phyloP scores from a whole-genome alignment of 2,329 filamentous ascomycete genomes.

The Xylaria hypoxylon region DNA sequence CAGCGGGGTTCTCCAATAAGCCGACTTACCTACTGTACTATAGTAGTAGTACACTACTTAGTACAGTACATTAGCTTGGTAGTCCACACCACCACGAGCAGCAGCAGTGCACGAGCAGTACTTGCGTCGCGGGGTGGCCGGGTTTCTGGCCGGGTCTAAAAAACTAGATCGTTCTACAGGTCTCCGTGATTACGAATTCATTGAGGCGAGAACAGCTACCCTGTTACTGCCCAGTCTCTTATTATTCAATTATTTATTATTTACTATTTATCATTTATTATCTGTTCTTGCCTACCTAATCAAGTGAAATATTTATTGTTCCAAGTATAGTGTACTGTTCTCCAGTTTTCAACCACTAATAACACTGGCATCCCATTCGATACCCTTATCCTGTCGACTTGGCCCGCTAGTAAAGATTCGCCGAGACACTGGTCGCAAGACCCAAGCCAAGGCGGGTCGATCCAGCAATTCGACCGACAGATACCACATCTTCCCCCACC shows the following conservation, averaged over 20 bases:
- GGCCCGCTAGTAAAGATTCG: constrained; percentile 9
- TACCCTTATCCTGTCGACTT: constrained; percentile 4
- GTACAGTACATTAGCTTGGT: too few relatives aligned
- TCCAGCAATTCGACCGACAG: constrained; percentile 9
- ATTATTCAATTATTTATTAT: constrained; percentile 8
- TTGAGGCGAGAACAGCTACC: constrained; percentile 4
- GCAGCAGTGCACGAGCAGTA: neutral
- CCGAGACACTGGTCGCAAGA: constrained; percentile 29
- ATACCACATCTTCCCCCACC: constrained; percentile 5
- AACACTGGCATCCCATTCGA: constrained; percentile 5
- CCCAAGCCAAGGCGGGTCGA: constrained; percentile 15
- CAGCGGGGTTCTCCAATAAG: constrained; percentile 18
- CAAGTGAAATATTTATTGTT: neutral
- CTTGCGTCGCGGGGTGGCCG: constrained; percentile 33
- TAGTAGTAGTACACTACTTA: too few relatives aligned
- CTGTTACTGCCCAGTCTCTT: neutral
- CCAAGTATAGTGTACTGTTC: neutral
- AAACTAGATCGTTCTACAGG: constrained; percentile 23
- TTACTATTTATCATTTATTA: neutral
- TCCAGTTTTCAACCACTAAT: neutral
- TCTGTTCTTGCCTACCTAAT: neutral
- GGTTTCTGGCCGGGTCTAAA: constrained; percentile 25
- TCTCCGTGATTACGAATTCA: constrained; percentile 2
- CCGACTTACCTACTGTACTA: too few relatives aligned
- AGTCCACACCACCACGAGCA: constrained; percentile 31